Conservation (phyloP, 2,329 filamentous ascomycete genomes). For the Hypoxylon rubiginosum region DNA sequence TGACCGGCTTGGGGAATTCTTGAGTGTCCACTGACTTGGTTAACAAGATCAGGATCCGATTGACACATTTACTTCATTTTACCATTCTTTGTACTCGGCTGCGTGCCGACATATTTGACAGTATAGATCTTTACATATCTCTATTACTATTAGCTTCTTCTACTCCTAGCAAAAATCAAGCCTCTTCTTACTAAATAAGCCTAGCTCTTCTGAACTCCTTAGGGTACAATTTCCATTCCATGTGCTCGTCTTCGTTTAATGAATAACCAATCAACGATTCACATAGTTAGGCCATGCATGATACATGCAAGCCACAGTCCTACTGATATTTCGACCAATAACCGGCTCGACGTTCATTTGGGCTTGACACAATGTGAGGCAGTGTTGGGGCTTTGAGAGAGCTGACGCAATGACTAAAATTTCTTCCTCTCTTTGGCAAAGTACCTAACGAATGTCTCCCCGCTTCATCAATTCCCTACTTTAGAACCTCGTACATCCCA, state of each 20-base stretch:
- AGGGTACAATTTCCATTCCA: too few species aligned
- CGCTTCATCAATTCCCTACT: neutral
- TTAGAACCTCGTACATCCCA: neutral
- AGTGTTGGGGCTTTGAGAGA: neutral
- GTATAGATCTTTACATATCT: slow-evolving; percentile 32
- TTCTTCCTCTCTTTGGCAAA: too few species aligned
- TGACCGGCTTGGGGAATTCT: slow-evolving; percentile 17
- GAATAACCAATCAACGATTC: too few species aligned
- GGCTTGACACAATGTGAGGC: too few species aligned
- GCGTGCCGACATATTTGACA: slow-evolving; percentile 28
- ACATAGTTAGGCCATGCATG: too few species aligned
- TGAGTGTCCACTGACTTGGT: slow-evolving; percentile 18
- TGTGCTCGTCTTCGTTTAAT: too few species aligned
- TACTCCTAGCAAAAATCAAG: slow-evolving; percentile 20
- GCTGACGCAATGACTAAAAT: too few species aligned
- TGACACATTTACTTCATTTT: slow-evolving; percentile 26
- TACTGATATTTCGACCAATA: too few species aligned
- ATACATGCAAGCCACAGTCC: too few species aligned
- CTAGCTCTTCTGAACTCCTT: too few species aligned
- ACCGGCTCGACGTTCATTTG: too few species aligned
- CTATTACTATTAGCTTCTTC: slow-evolving; percentile 27
- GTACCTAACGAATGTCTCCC: neutral
- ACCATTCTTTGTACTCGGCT: slow-evolving; percentile 32
- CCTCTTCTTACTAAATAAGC: too few species aligned
- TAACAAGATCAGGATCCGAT: slow-evolving; percentile 2